A percentile compares a stretch with the other conserved stretches of the same genome.
phyloP scores from a whole-genome alignment of 1,139 yeast genomes.

The Geotrichum reessii region DNA sequence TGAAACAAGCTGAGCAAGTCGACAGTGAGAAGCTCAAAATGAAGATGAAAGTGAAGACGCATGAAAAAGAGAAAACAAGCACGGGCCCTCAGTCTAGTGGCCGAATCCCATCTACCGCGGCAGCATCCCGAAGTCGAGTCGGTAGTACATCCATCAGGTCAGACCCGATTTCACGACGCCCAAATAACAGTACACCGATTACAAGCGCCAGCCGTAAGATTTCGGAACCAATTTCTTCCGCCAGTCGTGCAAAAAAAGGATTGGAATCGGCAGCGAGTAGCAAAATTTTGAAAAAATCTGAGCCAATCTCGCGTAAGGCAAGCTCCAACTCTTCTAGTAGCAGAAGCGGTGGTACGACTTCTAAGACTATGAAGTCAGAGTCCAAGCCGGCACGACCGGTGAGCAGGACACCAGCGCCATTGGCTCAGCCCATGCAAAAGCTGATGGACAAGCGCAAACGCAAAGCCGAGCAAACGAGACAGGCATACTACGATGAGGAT shows the following conservation, averaged over 20 bases:
- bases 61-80: conserved; percentile 10
- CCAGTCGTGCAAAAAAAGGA: conserved; percentile 20
- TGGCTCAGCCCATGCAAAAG: conserved; percentile 32
- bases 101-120: conserved; percentile 6
- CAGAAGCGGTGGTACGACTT: background rate
- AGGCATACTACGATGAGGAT: conserved; percentile 24
- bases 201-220: background rate
- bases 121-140: background rate
- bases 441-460: conserved; percentile 23
- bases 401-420: conserved; percentile 28
- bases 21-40: conserved; percentile 36
- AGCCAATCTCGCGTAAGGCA: background rate
- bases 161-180: background rate
- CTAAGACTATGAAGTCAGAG: background rate
- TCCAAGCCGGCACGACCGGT: conserved; percentile 1
- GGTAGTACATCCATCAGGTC: conserved; percentile 1
- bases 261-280: conserved; percentile 11
- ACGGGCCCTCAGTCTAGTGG: background rate
- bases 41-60: conserved; percentile 31
- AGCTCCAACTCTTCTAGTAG: background rate
- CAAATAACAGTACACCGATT: background rate
- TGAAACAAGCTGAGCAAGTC: conserved; percentile 37
- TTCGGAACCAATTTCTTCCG: conserved; percentile 10
- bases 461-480: conserved; percentile 7
- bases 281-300: conserved; percentile 7